Evolutionary conservation across 192 early-diverging fungal species (phyloP).

Genomic region (Coemansia sp.): DNA sequence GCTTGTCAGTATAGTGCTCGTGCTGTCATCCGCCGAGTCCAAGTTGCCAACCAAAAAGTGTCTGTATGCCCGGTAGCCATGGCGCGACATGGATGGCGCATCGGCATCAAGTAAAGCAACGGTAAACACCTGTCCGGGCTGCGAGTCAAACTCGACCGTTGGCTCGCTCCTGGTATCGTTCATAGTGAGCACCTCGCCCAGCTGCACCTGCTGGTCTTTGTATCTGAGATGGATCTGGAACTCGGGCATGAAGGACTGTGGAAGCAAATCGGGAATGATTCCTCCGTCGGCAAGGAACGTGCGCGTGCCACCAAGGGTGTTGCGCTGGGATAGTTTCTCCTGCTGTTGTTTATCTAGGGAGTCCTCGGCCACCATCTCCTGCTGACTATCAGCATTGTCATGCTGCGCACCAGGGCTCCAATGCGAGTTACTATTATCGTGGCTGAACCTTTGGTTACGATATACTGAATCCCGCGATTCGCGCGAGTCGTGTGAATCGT

Average conservation of each 20-base stretch:
- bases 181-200: conserved; percentile 30
- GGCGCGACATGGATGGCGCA: conserved; percentile 11
- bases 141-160: conserved; percentile 27
- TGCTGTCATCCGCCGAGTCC: conserved; percentile 1
- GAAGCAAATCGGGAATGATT: conserved; percentile 25
- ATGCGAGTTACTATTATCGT: not conserved
- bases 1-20: conserved; percentile 10
- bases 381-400: too few species aligned
- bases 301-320: conserved; percentile 1
- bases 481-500: too few species aligned
- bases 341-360: not conserved
- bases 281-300: not conserved
- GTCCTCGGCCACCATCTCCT: not conserved
- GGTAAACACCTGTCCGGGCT: conserved; percentile 13
- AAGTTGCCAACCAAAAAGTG: conserved; percentile 32
- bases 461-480: too few species aligned
- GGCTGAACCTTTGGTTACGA: too few species aligned
- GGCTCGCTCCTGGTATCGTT: conserved; percentile 20
- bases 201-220: conserved; percentile 4
- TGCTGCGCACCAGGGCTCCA: too few species aligned
- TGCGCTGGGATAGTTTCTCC: conserved; percentile 1
- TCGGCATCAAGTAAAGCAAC: conserved; percentile 36
- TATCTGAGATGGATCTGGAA: conserved; percentile 19
- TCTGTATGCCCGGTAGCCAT: conserved; percentile 30
- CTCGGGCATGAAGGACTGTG: conserved; percentile 14